Conservation (phyloP, 805 yeast genomes). For the Cyberlindnera samutprakarnensis region DNA sequence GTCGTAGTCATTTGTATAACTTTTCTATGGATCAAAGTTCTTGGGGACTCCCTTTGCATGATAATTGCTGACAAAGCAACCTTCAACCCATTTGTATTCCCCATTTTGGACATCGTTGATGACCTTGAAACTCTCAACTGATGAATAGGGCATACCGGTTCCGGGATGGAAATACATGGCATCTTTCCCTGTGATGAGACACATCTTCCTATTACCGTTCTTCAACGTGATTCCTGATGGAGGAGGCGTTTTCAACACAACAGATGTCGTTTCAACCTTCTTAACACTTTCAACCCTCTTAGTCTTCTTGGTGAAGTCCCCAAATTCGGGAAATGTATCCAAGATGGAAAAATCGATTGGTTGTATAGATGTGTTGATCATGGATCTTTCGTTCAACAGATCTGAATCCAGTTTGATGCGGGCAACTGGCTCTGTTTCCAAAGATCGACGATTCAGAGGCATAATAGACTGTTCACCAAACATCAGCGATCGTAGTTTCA, state of each 20-base stretch:
- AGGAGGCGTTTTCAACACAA: conserved; percentile 56
- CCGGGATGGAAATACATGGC: conserved; percentile 85
- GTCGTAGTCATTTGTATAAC: too few species aligned
- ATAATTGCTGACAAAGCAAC: conserved; percentile 41
- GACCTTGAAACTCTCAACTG: conserved; percentile 71
- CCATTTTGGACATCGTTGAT: conserved; percentile 46
- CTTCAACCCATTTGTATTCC: conserved; percentile 46
- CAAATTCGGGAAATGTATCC: conserved; percentile 46
- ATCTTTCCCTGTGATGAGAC: conserved; percentile 70
- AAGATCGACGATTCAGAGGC: conserved; percentile 45
- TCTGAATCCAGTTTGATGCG: conserved; percentile 28
- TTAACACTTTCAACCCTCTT: conserved; percentile 17
- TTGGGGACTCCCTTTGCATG: conserved; percentile 87
- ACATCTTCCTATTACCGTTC: conserved; percentile 57
- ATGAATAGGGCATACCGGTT: conserved; percentile 79
- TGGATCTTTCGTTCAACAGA: background rate
- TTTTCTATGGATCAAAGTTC: conserved; percentile 47
- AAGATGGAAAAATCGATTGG: conserved; percentile 33
- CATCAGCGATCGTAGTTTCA: conserved; percentile 21
- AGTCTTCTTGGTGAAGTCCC: conserved; percentile 42
- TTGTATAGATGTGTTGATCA: conserved; percentile 27
- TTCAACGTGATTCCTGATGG: conserved; percentile 70
- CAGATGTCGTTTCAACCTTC: conserved; percentile 35
- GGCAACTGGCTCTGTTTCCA: conserved; percentile 45
- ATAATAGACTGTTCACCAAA: conserved; percentile 54